Evolutionary conservation across 2,329 filamentous ascomycete species (phyloP), one percentile per base, ranked within the genome.

Genomic region (Botrytis tulipae): DNA sequence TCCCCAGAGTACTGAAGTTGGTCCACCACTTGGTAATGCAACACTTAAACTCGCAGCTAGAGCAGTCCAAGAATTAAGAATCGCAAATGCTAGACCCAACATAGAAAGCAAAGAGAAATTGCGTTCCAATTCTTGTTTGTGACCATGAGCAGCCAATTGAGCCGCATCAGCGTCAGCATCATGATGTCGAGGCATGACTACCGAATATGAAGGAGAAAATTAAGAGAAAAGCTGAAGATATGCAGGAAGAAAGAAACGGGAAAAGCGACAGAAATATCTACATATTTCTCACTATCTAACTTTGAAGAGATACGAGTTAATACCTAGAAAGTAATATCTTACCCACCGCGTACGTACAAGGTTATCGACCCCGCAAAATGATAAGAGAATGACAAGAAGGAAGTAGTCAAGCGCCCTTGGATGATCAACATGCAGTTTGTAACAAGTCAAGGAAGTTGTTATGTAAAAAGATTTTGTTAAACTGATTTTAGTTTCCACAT

Each of bases 1-100:
- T 4, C 92, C 92, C 92, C 92, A 95, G 73, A 95, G 87, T 59
- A 94, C 90, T 73, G 90, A 87, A 12, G 87, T 89, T 32, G 90
- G 87, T 0, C 93, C 93, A 60, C 93, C 93, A 22, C 89, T 91
- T 1, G 92, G 91, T 46, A 95, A 84, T 32, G 89, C 88, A 8
- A 91, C 83, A 22, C 76, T 77, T 35, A 80, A 72, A 70, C 74
- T 76, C 10, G 77, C 87, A 70, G 85, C 84, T 6, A 89, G 80
- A 4, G 87, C 87, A 12, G 86, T 87, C 87, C 88, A 89, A 75
- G 82, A 86, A 54, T 87, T 89, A 57, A 89, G 84, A 65, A 89
- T 87, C 68, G 84, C 86, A 80, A 90, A 89, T 70, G 84, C 86
- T 79, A 89, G 88, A 1, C 87, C 87, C 25, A 90, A 82, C 86